These are phyloP conservation scores for Fusarium continuum DNA, from an alignment of 2,329 filamentous ascomycete genomes.

Conservation along the genomic window DNA sequence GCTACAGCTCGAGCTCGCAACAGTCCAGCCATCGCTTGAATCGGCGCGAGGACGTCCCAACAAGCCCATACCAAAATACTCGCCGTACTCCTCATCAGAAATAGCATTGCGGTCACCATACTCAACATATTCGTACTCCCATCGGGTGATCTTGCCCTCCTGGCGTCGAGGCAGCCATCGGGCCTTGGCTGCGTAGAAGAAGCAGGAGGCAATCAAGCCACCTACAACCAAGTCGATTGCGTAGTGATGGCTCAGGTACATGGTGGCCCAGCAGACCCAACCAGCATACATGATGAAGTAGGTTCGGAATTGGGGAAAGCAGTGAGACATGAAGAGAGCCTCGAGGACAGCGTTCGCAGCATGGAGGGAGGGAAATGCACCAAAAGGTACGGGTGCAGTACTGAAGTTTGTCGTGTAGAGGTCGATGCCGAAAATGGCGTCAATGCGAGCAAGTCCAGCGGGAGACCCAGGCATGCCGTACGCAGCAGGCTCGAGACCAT, in stretches of 20 bases:
- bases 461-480: constrained; percentile 92
- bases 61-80: constrained; percentile 58
- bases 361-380: constrained; percentile 93
- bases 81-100: constrained; percentile 58
- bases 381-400: constrained; percentile 90
- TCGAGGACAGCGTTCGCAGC: constrained; percentile 89
- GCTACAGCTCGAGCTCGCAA: constrained; percentile 75
- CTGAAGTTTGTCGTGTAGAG: constrained; percentile 94
- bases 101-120: constrained; percentile 68
- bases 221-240: constrained; percentile 92
- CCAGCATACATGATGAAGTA: constrained; percentile 84
- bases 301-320: constrained; percentile 84
- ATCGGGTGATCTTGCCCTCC: constrained; percentile 84
- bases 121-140: constrained; percentile 96
- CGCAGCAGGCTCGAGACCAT: constrained; percentile 89
- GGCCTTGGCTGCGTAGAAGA: constrained; percentile 83
- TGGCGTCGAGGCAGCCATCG: constrained; percentile 86
- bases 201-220: constrained; percentile 77
- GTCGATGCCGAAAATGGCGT: constrained; percentile 88
- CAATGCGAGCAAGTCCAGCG: constrained; percentile 87
- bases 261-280: constrained; percentile 98
- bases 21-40: constrained; percentile 88
- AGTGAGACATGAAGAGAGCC: constrained; percentile 90
- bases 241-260: constrained; percentile 98
- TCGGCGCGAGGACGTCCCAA: constrained; percentile 54